Base-by-base conservation (phyloP, 345 rosid genomes). In the Ricinus communis region DNA sequence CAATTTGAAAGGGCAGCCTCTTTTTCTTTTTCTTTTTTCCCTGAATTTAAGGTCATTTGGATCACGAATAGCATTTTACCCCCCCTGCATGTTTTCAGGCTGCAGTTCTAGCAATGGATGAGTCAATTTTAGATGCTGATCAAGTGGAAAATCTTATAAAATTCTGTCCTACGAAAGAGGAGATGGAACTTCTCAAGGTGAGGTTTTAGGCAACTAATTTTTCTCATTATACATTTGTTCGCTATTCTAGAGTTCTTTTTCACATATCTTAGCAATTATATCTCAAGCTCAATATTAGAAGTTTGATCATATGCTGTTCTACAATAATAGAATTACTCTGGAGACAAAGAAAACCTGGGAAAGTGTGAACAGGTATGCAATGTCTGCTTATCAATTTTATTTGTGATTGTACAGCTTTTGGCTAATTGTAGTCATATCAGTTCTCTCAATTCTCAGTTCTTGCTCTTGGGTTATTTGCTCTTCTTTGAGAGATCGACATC, bases 131-230 rank as follows among this genome's bases (percentile, higher is more conserved):
- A 82, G 97, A 96, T 84, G 90, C 82, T 81, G 99, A 96, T 80
- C 99, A 96, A 78, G 94, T 96, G 78, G 99, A 96, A 54, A 96
- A 96, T 83, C 97, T 96, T 74, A 93, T 93, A 78, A 96, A 96
- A 66, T 93, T 93, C 80, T 96, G 98, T 71, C 99, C 98, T 33
- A 93, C 98, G 9, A 96, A 96, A 79, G 99, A 96, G 83, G 99
- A 96, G 87, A 93, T 93, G 97, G 99, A 95, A 78, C 87, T 80
- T 78, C 91, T 95, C 46, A 95, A 95, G 99, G 99, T 95, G 69
- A 78, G 62, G 50, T 47, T 76, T 68, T 82, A 45, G 57, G 73
- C 59, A 61, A 71, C 22, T 66, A 30, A 59, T 52, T 62, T 66
- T 77, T 49, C 41, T 10, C 64, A 71, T 56, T 41, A 40, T 38